Conservation (phyloP, 2,329 filamentous ascomycete species). For the Epichloe scottii region DNA sequence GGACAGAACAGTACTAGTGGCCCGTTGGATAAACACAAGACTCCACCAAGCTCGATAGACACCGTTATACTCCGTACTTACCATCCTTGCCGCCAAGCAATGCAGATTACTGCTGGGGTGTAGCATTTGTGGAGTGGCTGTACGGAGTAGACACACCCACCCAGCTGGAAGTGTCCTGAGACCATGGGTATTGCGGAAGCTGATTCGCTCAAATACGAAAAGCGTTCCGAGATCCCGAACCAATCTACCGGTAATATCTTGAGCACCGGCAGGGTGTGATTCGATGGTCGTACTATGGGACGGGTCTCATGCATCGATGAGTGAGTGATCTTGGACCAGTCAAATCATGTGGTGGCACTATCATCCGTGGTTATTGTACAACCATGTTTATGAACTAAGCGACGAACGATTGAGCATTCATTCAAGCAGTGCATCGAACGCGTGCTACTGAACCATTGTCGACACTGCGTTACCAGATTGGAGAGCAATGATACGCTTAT, state of each 20-base stretch:
- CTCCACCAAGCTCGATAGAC: not conserved
- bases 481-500: too few species aligned
- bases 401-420: not conserved
- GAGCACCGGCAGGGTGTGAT: not conserved
- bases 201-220: constrained; percentile 7
- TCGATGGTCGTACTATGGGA: not conserved
- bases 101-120: not conserved
- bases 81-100: not conserved
- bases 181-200: not conserved
- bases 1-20: not conserved
- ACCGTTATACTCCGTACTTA: not conserved
- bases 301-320: not conserved
- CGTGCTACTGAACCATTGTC: not conserved
- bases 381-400: not conserved
- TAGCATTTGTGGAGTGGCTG: not conserved
- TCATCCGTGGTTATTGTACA: not conserved
- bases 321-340: not conserved
- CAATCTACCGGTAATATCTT: constrained; percentile 7
- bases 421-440: not conserved
- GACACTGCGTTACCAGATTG: too few species aligned
- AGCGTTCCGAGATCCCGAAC: constrained; percentile 5
- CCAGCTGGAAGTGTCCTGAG: not conserved
- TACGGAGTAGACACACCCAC: too few species aligned
- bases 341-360: not conserved
- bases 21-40: not conserved